These are phyloP conservation scores for Saitozyma podzolica DNA, from an alignment of 768 basidiomycete genomes.

Conservation along the genomic window DNA sequence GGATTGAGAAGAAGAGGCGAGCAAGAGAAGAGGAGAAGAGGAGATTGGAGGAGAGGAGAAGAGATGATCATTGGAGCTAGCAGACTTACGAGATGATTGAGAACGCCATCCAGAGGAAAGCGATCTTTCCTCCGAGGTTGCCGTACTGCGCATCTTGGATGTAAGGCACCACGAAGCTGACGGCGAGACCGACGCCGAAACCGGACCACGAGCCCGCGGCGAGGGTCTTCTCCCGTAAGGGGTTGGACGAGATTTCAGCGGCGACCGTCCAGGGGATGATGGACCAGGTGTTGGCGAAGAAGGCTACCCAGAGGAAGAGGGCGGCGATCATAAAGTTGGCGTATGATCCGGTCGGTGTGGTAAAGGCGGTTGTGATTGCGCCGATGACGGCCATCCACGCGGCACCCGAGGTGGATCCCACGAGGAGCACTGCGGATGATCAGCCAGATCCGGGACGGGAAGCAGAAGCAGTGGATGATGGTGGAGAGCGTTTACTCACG, in stretches of 20 bases:
- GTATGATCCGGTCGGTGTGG: slow-evolving; percentile 9
- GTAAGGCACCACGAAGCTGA: slow-evolving; percentile 33
- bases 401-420: slow-evolving; percentile 11
- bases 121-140: slow-evolving; percentile 24
- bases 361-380: slow-evolving; percentile 9
- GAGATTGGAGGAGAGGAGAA: too few species aligned
- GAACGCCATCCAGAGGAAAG: slow-evolving; percentile 16
- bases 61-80: too few species aligned
- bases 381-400: slow-evolving; percentile 17
- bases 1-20: too few species aligned
- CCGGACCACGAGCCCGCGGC: slow-evolving; percentile 18
- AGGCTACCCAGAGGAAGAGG: slow-evolving; percentile 18
- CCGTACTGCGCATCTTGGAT: slow-evolving; percentile 32
- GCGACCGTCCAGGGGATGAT: slow-evolving; percentile 26
- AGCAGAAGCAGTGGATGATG: too few species aligned
- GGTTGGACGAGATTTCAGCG: slow-evolving; percentile 26
- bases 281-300: slow-evolving; percentile 24
- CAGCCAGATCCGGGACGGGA: not conserved
- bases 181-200: slow-evolving; percentile 22
- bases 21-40: too few species aligned
- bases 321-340: not conserved
- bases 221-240: slow-evolving; percentile 31
- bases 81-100: not conserved
- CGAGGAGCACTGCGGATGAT: slow-evolving; percentile 6
- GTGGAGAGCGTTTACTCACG: too few species aligned